Base-by-base conservation (phyloP, 192 early-diverging fungal genomes). In the Umbelopsis sp. region DNA sequence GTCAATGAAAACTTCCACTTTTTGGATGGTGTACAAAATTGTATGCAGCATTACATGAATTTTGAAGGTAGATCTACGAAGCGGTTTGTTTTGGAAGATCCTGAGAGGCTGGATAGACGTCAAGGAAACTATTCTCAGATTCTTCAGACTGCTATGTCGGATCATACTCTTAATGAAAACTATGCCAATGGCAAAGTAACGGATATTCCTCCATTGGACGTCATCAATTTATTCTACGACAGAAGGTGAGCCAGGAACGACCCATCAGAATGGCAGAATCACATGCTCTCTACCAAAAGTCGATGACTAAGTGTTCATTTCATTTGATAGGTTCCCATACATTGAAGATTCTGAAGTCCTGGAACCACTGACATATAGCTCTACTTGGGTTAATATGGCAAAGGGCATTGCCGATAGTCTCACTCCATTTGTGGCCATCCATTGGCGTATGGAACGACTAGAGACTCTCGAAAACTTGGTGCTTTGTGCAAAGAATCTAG, bases 381-480 rank as follows among this genome's bases (percentile, higher is more conserved):
- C 41, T 17, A 51, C 62, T 17, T 80, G 78, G 78, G 51, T 44
- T 1, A 25, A 53, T 0, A 50, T 76, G 0, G 78, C 78, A 5
- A 68, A 75, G 24, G n/a, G 65, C 20, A 69, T 80, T 70, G 74
- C 78, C 1, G 32, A 45, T 6, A 66, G 75, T 32, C 68, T 80
- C 1, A 24, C 67, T 25, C 78, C 78, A 41, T 82, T 71, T 72
- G 56, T 82, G 0, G 81, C 74, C 8, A 73, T 82, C 49, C 81
- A 82, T 70, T 82, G 81, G 81, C 74, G 81, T 44, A 80, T 80
- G 78, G 81, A 82, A 54, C 47, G 62, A 4, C 53, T 71, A 4
- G 54, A 69, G 45, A 67, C 67, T 16, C 21, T 69, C 1, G 25
- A 44, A 4, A 74, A 79, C 7, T 24, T 82, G 29, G 31, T 76